These are phyloP conservation scores for Lachancea meyersii DNA, from an alignment of 805 yeast species.

Conservation along the genomic window DNA sequence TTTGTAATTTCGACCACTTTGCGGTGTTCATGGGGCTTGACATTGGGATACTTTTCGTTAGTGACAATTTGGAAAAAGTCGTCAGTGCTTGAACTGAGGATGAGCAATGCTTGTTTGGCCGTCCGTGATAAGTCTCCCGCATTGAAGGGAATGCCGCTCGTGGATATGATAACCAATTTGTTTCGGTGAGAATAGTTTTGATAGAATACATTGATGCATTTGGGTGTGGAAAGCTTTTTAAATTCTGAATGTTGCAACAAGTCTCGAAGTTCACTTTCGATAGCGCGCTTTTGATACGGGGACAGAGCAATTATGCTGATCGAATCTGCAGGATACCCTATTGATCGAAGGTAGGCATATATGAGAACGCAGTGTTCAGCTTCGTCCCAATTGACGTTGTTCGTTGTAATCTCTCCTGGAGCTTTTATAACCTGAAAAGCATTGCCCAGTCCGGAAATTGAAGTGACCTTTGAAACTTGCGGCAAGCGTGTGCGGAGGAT, in stretches of 20 bases:
- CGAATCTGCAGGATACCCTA: constrained; percentile 37
- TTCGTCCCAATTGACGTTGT: constrained; percentile 34
- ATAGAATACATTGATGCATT: neutral
- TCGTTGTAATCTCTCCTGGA: neutral
- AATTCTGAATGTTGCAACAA: neutral
- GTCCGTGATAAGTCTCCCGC: constrained; percentile 2
- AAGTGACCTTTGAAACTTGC: neutral
- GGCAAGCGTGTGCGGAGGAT: constrained; percentile 3
- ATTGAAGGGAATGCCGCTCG: constrained; percentile 1
- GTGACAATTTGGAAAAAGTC: neutral
- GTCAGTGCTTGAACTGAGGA: neutral
- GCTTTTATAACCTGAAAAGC: constrained; percentile 2
- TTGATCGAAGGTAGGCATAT: constrained; percentile 41
- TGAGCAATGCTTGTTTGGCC: constrained; percentile 3
- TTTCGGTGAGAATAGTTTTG: constrained; percentile 5
- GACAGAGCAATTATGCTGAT: constrained; percentile 39
- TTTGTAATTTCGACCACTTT: neutral
- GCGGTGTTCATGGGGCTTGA: neutral
- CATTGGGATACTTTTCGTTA: neutral
- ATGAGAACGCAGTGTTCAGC: constrained; percentile 44
- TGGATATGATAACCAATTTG: constrained; percentile 9
- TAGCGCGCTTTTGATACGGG: constrained; percentile 5
- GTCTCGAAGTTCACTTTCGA: constrained; percentile 5
- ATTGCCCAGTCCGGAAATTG: neutral
- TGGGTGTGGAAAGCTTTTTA: neutral